Base-by-base conservation (phyloP, 768 basidiomycete species). In the Megacollybia marginata region DNA sequence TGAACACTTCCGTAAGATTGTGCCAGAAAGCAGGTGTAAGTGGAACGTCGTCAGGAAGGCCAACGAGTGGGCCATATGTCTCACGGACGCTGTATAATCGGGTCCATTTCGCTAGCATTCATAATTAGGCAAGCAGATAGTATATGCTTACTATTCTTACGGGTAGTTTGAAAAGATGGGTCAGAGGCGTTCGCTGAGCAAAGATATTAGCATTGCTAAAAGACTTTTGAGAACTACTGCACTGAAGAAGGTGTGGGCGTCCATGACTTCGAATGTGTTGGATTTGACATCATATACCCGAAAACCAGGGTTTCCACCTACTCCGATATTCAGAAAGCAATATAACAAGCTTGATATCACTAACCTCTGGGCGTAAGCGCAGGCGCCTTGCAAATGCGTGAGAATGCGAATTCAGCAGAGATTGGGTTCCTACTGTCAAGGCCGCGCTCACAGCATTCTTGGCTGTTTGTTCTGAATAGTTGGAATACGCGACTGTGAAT, bases 1-100 rank as follows among this genome's bases (percentile, higher is more conserved):
- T 59, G 48, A 69, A 62, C 11, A 59, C 60, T 49, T 66, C 67
- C 1, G 69, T 69, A 4, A 71, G 57, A 23, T 59, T 57, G 53
- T 71, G 69, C 70, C 69, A 73, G 58, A 73, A 73, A 9, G 67
- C 57, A 1, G 68, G 65, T 34, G 59, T 55, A 9, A 73, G 64
- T 9, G 64, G 54, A 9, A 52, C 59, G 4, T 36, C 44, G 1
- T 55, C 51, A 9, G 52, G 19, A 1, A 61, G 52, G 5, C 51
- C 51, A 4, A 66, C 59, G n/a, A 67, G 55, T 4, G 62, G 53
- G 1, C 62, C 66, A 51, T 72, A 72, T 9, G 59, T 55, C 16
- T 59, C 54, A 1, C 70, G 63, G 1, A 68, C 69, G 43, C 64
- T 66, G 60, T 71, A 71, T 46, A 60, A 65, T 5, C 62, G 61